These are phyloP conservation scores for Medicago ruthenica DNA, from an alignment of 306 rosid genomes.

Conservation along the genomic window DNA sequence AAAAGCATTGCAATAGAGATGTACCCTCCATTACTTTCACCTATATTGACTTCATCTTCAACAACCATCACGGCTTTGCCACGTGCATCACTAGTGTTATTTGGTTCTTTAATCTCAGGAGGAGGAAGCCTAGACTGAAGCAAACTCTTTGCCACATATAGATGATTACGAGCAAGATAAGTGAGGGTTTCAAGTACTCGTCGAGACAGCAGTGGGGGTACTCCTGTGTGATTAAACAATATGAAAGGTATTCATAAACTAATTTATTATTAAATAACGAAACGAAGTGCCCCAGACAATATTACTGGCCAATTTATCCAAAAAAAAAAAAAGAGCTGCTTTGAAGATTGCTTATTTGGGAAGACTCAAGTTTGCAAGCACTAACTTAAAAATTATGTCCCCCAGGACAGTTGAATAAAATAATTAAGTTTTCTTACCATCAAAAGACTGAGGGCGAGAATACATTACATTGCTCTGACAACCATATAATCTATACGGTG, in stretches of 20 bases:
- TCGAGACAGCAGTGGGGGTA: slow-evolving; percentile 96
- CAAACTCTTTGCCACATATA: slow-evolving; percentile 77
- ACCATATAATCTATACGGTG: slow-evolving; percentile 86
- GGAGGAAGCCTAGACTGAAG: slow-evolving; percentile 66
- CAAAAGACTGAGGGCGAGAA: slow-evolving; percentile 90
- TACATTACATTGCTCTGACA: slow-evolving; percentile 92
- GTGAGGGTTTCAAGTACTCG: slow-evolving; percentile 93
- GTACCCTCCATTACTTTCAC: slow-evolving; percentile 56
- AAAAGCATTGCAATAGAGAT: slow-evolving; percentile 80
- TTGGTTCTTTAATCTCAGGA: slow-evolving; percentile 55
- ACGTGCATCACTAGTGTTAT: slow-evolving; percentile 52
- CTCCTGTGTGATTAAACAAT: slow-evolving; percentile 62
- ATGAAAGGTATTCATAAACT: slow-evolving; percentile 22
- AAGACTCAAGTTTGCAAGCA: slow-evolving; percentile 16
- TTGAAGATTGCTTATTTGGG: background rate
- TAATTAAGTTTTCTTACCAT: slow-evolving; percentile 66
- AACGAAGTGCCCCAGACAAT: background rate
- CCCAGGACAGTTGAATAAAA: slow-evolving; percentile 8
- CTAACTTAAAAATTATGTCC: background rate
- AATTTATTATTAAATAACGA: slow-evolving; percentile 3
- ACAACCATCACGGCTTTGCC: slow-evolving; percentile 91
- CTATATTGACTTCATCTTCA: slow-evolving; percentile 55
- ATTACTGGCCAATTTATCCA: background rate
- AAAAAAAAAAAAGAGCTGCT: slow-evolving; percentile 25
- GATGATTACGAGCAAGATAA: slow-evolving; percentile 90